Evolutionary conservation across 805 yeast species (phyloP).

Genomic region (Nakazawaea laoshanensis): DNA sequence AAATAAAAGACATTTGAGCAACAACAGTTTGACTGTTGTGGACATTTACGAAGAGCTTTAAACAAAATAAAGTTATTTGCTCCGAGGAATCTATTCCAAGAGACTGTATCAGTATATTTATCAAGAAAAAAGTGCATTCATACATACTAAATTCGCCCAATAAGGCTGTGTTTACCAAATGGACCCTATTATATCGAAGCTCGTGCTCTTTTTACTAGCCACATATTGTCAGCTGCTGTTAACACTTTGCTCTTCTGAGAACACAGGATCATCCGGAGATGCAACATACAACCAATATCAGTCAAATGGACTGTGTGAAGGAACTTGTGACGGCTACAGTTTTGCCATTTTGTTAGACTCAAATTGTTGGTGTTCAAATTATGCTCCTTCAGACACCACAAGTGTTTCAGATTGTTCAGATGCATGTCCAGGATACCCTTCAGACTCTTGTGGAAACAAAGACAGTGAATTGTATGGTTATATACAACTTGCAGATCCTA

Average conservation of each 20-base stretch:
- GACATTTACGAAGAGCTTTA: no score
- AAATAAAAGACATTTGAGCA: no score
- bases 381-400: slow-evolving; percentile 25
- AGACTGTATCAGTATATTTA: no score
- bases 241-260: slow-evolving; percentile 20
- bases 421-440: slow-evolving; percentile 35
- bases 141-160: no score
- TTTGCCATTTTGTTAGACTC: slow-evolving; percentile 45
- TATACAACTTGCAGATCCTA: slow-evolving; percentile 28
- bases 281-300: slow-evolving; percentile 20
- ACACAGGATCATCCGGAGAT: slow-evolving; percentile 24
- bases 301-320: slow-evolving; percentile 44
- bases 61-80: no score
- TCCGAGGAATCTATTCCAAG: no score
- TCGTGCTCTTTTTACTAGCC: no score
- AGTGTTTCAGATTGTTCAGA: slow-evolving; percentile 13
- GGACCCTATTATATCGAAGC: no score
- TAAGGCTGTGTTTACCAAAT: no score
- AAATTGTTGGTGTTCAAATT: slow-evolving; percentile 56
- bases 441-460: slow-evolving; percentile 33
- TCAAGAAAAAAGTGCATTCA: no score
- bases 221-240: not conserved
- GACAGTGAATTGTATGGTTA: slow-evolving; percentile 44
- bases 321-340: slow-evolving; percentile 36
- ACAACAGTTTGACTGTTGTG: no score